A percentile compares a stretch with the other conserved stretches of the same genome.
Evolutionary conservation across 129 eudicot genomes (phyloP).

Genomic region (Gnaphalium uliginosum): DNA sequence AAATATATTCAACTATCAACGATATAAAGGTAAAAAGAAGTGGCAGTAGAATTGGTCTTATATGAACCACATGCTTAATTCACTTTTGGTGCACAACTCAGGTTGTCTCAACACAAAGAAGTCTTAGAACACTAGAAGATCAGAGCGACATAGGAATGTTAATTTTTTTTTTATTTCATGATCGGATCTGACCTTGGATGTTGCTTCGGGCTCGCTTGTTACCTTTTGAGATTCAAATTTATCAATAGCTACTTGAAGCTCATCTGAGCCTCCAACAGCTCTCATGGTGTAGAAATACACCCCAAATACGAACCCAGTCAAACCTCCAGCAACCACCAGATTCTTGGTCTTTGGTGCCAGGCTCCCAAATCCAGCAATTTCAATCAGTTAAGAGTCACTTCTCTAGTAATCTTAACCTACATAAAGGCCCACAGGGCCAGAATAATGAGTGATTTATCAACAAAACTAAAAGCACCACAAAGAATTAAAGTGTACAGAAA

Average conservation of each 20-base stretch:
- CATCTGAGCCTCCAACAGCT: too few species aligned
- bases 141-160: conserved; percentile 11
- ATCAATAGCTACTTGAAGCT: conserved; percentile 97
- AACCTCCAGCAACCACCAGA: too few species aligned
- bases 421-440: background rate
- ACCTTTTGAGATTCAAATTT: conserved; percentile 68
- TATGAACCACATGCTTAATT: conserved; percentile 18
- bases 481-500: background rate
- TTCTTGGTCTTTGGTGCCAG: too few species aligned
- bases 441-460: background rate
- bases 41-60: conserved; percentile 7
- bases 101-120: background rate
- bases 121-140: conserved; percentile 19
- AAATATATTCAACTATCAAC: background rate
- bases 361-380: conserved; percentile 63
- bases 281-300: too few species aligned
- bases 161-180: background rate
- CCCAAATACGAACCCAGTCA: too few species aligned
- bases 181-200: conserved; percentile 12
- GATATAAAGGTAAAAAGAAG: background rate
- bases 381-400: background rate
- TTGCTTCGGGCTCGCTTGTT: conserved; percentile 36
- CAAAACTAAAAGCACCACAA: background rate
- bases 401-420: conserved; percentile 20
- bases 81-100: conserved; percentile 31